Percentiles rank a stretch among this genome's conserved stretches.
phyloP scores from a whole-genome alignment of 108 stramenopile species.

The Cyclotella cryptica region DNA sequence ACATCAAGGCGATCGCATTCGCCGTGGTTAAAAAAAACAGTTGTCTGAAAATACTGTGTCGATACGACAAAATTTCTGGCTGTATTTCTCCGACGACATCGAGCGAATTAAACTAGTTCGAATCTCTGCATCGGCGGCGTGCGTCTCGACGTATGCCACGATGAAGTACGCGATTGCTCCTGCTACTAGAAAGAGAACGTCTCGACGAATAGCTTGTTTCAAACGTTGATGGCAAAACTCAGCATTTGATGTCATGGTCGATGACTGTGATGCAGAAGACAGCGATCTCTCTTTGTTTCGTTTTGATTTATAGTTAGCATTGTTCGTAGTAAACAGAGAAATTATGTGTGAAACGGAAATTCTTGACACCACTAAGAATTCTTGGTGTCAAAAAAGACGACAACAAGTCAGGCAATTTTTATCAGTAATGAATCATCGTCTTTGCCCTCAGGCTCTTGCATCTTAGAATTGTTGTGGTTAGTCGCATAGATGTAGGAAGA shows the following conservation, averaged over 20 bases:
- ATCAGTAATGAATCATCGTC: no score
- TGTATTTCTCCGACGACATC: neutral
- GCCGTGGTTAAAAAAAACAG: neutral
- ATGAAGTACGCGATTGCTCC: constrained; percentile 27
- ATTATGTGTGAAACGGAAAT: no score
- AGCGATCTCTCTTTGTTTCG: no score
- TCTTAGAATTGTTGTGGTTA: no score
- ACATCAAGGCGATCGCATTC: neutral
- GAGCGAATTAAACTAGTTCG: neutral
- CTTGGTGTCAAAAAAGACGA: no score
- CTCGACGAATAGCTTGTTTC: constrained; percentile 28
- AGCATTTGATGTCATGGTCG: neutral
- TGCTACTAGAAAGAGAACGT: constrained; percentile 30
- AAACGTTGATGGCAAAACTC: constrained; percentile 14
- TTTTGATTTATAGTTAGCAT: no score
- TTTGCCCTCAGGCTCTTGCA: no score
- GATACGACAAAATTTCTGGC: neutral
- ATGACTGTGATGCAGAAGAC: no score
- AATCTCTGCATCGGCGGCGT: constrained; percentile 25
- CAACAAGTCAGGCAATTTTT: no score
- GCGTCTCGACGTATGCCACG: constrained; percentile 38
- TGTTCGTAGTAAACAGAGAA: no score
- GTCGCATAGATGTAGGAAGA: no score
- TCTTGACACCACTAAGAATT: no score
- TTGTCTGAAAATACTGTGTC: neutral